A percentile compares a stretch with the other conserved stretches of the same genome.
Evolutionary conservation across 2,329 filamentous ascomycete genomes (phyloP).

Genomic region (Fusarium nelsonii): DNA sequence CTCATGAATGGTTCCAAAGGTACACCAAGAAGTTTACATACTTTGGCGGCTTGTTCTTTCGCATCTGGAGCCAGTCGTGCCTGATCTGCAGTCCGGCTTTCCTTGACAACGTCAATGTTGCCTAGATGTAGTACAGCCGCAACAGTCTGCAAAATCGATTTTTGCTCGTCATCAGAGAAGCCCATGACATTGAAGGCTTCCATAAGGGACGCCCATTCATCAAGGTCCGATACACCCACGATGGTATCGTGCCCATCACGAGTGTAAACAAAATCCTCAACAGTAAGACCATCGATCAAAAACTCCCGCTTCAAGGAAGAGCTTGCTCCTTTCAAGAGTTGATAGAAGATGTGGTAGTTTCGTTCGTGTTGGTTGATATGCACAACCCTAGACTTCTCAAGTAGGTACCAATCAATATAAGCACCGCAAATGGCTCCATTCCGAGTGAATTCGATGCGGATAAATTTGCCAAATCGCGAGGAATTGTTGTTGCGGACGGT

Average conservation of each 20-base stretch:
- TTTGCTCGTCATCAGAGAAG: conserved; percentile 86
- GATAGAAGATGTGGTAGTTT: conserved; percentile 98
- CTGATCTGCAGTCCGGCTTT: conserved; percentile 91
- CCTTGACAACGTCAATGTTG: conserved; percentile 89
- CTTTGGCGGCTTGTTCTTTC: conserved; percentile 78
- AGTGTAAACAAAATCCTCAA: conserved; percentile 93
- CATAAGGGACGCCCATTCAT: conserved; percentile 90
- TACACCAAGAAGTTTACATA: conserved; percentile 88
- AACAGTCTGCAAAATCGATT: conserved; percentile 85
- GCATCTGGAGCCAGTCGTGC: conserved; percentile 83
- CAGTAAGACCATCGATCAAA: conserved; percentile 77
- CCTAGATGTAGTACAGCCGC: conserved; percentile 94
- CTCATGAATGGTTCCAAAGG: conserved; percentile 86
- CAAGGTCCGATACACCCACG: conserved; percentile 85
- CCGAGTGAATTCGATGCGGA: conserved; percentile 92
- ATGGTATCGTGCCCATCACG: conserved; percentile 92
- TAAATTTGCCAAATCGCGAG: conserved; percentile 98
- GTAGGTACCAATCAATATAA: conserved; percentile 97
- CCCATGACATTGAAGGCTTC: conserved; percentile 97
- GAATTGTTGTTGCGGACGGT: conserved; percentile 99
- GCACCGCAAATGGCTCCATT: conserved; percentile 92
- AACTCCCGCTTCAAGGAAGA: conserved; percentile 79
- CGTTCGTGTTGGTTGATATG: conserved; percentile 87
- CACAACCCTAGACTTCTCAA: conserved; percentile 98
- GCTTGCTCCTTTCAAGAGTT: conserved; percentile 88